Percentiles rank a stretch among this genome's conserved stretches.
Conservation (phyloP, 2,329 filamentous ascomycete genomes). For the Verticillium klebahnii region DNA sequence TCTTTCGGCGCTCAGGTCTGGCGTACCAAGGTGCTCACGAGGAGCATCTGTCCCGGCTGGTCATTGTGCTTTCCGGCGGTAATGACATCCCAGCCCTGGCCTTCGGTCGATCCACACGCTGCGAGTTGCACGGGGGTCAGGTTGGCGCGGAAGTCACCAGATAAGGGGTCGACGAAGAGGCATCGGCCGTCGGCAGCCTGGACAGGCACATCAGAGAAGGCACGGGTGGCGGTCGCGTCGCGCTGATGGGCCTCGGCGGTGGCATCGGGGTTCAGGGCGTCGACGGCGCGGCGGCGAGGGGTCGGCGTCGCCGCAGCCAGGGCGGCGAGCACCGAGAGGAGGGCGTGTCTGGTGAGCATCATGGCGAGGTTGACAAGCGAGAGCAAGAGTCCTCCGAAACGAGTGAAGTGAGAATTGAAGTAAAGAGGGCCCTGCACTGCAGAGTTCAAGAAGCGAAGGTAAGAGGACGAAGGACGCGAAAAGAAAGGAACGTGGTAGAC, state of each 20-base stretch:
- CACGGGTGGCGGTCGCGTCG: slow-evolving; percentile 37
- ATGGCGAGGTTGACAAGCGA: slow-evolving; percentile 1
- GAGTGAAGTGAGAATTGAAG: slow-evolving; percentile 4
- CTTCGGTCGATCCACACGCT: slow-evolving; percentile 35
- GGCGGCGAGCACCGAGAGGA: slow-evolving; percentile 20
- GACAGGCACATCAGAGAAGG: slow-evolving; percentile 39
- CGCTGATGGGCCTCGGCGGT: slow-evolving; percentile 40
- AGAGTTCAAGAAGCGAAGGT: slow-evolving; percentile 17
- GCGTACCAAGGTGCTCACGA: slow-evolving; percentile 48
- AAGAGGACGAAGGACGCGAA: slow-evolving; percentile 9
- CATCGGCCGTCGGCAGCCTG: slow-evolving; percentile 38
- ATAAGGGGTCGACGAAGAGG: slow-evolving; percentile 40
- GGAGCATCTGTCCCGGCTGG: slow-evolving; percentile 37
- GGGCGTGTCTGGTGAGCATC: slow-evolving; percentile 17
- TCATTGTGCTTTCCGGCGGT: slow-evolving; percentile 48
- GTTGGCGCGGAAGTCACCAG: slow-evolving; percentile 44
- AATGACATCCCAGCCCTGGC: slow-evolving; percentile 43
- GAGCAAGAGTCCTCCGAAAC: neutral
- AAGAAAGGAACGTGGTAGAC: slow-evolving; percentile 10
- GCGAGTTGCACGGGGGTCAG: slow-evolving; percentile 40
- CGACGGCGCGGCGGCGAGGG: slow-evolving; percentile 28
- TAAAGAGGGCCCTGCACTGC: slow-evolving; percentile 24
- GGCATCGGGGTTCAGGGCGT: slow-evolving; percentile 35
- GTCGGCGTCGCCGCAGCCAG: slow-evolving; percentile 19
- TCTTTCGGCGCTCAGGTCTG: neutral